These are phyloP conservation scores for Hydrangea macrophylla DNA, from an alignment of 148 eudicot genomes.

Conservation along the genomic window DNA sequence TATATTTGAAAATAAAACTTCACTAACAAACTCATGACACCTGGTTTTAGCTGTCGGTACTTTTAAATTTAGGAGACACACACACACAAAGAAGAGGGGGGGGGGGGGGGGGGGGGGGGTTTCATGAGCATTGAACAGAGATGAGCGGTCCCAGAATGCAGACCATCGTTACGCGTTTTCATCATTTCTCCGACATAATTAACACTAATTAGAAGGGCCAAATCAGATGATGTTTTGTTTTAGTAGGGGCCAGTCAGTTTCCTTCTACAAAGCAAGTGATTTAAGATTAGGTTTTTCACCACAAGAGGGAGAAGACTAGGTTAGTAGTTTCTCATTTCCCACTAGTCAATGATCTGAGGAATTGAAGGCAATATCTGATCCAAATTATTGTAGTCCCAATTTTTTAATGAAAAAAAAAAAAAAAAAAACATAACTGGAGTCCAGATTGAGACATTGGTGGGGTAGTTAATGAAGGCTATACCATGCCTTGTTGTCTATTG, in stretches of 20 bases:
- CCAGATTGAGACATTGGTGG: conserved; percentile 21
- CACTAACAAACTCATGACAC: too few relatives aligned
- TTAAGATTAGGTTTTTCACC: conserved; percentile 28
- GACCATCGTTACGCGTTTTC: too few relatives aligned
- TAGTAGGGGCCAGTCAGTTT: conserved; percentile 29
- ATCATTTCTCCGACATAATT: neutral
- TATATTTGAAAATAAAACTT: too few relatives aligned
- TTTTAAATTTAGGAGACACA: too few relatives aligned
- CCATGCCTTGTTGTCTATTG: conserved; percentile 10
- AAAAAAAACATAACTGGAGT: conserved; percentile 16
- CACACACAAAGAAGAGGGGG: too few relatives aligned
- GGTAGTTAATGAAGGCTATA: conserved; percentile 10
- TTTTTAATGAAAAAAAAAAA: conserved; percentile 2
- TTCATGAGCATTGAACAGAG: neutral
- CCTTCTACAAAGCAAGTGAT: conserved; percentile 20
- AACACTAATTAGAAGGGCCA: neutral
- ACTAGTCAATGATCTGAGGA: conserved; percentile 15
- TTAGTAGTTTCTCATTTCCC: conserved; percentile 4
- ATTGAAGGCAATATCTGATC: conserved; percentile 24
- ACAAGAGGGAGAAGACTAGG: conserved; percentile 11
- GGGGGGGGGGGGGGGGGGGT: too few relatives aligned
- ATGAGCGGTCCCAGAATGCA: neutral
- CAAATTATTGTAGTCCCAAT: conserved; percentile 17
- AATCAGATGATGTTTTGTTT: conserved; percentile 4
- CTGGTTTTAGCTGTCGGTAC: too few relatives aligned